phyloP scores from a whole-genome alignment of 768 basidiomycete genomes.

The Leccinum broughii region DNA sequence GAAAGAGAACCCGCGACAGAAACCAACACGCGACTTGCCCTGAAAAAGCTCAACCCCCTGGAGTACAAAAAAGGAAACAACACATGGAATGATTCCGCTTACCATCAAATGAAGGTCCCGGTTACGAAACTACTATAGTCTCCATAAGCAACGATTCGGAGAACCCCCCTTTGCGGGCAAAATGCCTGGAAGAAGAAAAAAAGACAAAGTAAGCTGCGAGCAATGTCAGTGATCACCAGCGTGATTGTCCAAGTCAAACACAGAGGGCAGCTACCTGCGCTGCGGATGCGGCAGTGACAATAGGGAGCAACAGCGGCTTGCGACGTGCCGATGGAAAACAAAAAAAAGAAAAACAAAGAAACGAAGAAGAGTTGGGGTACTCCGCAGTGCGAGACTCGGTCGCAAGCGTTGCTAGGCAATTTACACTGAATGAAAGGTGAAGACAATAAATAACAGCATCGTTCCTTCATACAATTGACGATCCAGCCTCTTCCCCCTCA shows the following conservation, averaged over 20 bases:
- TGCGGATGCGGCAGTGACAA: conserved; percentile 1
- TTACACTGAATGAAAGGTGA: conserved; percentile 9
- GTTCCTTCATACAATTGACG: conserved; percentile 21
- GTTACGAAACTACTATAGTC: conserved; percentile 11
- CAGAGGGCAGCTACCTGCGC: conserved; percentile 14
- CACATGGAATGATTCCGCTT: conserved; percentile 24
- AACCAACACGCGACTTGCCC: conserved; percentile 32
- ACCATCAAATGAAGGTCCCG: conserved; percentile 23
- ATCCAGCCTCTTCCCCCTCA: conserved; percentile 17
- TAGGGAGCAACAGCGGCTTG: not conserved
- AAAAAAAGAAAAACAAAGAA: not conserved
- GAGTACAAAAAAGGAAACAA: conserved; percentile 31
- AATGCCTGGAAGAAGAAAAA: not conserved
- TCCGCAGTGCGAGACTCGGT: not conserved
- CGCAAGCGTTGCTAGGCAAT: conserved; percentile 29
- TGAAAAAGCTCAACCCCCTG: conserved; percentile 35
- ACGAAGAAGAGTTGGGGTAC: not conserved
- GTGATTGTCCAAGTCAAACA: not conserved
- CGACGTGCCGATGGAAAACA: not conserved
- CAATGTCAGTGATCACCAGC: not conserved
- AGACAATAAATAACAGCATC: conserved; percentile 26
- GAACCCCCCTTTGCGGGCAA: not conserved
- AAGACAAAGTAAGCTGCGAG: not conserved
- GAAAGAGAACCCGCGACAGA: conserved; percentile 19
- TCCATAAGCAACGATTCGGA: not conserved